These are phyloP conservation scores for Penicillium canariense DNA, from an alignment of 495 filamentous ascomycete species.

Conservation along the genomic window DNA sequence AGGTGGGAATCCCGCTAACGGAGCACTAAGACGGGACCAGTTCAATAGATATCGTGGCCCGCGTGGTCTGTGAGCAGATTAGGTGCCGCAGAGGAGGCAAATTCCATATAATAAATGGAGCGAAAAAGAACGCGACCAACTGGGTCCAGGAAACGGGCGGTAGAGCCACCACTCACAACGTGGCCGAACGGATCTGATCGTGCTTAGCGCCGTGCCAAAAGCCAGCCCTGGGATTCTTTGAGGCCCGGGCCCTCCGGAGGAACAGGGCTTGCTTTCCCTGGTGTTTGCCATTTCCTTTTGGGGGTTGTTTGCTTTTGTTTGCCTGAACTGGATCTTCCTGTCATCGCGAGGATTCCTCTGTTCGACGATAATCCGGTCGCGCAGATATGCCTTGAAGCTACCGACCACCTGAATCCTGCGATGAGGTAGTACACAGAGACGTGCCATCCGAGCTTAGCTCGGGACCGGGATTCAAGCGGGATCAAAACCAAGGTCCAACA, in stretches of 20 bases:
- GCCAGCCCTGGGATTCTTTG: constrained; percentile 9
- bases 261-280: too few species aligned
- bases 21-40: constrained; percentile 4
- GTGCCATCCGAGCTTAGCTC: neutral
- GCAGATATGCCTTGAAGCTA: too few species aligned
- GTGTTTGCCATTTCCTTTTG: constrained; percentile 10
- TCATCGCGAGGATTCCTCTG: too few species aligned
- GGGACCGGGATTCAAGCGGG: constrained; percentile 9
- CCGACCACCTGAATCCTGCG: too few species aligned
- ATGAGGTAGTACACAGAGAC: too few species aligned
- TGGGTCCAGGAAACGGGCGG: constrained; percentile 23
- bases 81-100: neutral
- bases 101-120: neutral
- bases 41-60: constrained; percentile 13
- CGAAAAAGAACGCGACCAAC: neutral
- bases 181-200: constrained; percentile 35
- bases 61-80: constrained; percentile 15
- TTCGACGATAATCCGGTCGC: too few species aligned
- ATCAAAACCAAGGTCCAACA: constrained; percentile 17
- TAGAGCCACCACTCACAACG: constrained; percentile 35
- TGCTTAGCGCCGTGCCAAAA: constrained; percentile 32
- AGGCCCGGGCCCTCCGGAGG: constrained; percentile 15
- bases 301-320: constrained; percentile 5
- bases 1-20: neutral
- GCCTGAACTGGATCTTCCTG: too few species aligned